Evolutionary conservation across 805 yeast species (phyloP), one percentile per base, ranked within the genome.

Genomic region (Suhomyces vadensis): DNA sequence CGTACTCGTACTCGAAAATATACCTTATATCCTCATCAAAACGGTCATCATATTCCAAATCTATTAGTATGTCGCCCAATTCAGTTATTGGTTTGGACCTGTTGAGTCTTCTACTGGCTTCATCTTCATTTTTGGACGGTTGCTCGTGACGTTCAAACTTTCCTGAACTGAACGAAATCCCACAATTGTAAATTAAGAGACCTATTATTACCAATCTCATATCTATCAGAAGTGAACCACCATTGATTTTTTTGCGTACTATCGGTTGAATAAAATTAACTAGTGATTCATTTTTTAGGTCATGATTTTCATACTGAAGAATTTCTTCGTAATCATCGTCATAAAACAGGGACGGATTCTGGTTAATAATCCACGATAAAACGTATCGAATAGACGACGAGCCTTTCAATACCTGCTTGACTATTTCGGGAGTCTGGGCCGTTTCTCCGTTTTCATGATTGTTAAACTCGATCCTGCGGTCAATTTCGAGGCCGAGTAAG

Each of bases 1-100:
- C 59, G 42, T 64, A 74, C 51, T 80, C 85, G 51, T 71, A 74
- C 36, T 80, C 84, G 55, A 79, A 80, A 54, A 82, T 78, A 52
- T 82, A 82, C 43, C 74, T 64, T 21, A 76, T 75, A 61, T 84
- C 90, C 51, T 83, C 89, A 58, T 84, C 91, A 50, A 79, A 81
- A 42, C 79, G 67, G 58, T 84, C 91, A 43, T 81, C 81, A 39
- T 71, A 70, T 48, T 79, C 85, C 43, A 82, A 58, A 53, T 79
- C 81, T 10, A 75, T 69, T 46, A 81, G 59, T 9, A 82, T 63
- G 39, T 77, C 81, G 0, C 81, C 77, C 5, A 81, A 74, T 47
- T 77, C 81, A 13, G 60, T 48, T 9, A 61, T 42, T 6, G 55
- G 55, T 11, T 48, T 52, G n/a, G 49, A 39, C 33, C 59, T 60